Evolutionary conservation across 2,329 filamentous ascomycete genomes (phyloP).

Genomic region (Trichoderma breve): DNA sequence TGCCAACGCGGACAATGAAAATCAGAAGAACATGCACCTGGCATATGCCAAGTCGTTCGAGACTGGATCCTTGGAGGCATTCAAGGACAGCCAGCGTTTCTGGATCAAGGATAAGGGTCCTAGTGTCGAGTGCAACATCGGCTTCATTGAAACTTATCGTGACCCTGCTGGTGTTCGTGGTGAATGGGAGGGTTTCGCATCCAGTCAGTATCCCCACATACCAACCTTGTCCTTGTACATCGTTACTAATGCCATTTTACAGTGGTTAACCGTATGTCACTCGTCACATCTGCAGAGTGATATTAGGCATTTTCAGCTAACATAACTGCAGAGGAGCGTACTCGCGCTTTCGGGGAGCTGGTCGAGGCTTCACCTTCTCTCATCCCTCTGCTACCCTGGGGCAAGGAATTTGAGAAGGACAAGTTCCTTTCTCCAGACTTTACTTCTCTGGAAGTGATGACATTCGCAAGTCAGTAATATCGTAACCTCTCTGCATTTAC

Average conservation of each 20-base stretch:
- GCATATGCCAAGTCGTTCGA: slow-evolving; percentile 75
- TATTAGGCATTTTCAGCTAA: not conserved
- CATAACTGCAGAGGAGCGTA: slow-evolving; percentile 64
- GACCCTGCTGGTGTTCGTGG: slow-evolving; percentile 78
- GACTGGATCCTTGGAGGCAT: slow-evolving; percentile 70
- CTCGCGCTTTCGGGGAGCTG: slow-evolving; percentile 79
- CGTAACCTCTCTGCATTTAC: not conserved
- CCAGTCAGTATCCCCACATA: slow-evolving; percentile 39
- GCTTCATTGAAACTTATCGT: slow-evolving; percentile 82
- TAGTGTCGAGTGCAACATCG: slow-evolving; percentile 75
- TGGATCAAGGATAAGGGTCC: slow-evolving; percentile 85
- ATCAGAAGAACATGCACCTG: slow-evolving; percentile 68
- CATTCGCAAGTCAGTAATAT: slow-evolving; percentile 52
- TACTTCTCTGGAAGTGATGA: slow-evolving; percentile 87
- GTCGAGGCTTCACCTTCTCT: slow-evolving; percentile 77
- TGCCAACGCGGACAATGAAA: slow-evolving; percentile 69
- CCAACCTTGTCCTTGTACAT: not conserved
- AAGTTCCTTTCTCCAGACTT: slow-evolving; percentile 95
- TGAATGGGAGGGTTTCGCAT: slow-evolving; percentile 84
- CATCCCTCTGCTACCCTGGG: slow-evolving; percentile 89
- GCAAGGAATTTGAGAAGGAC: slow-evolving; percentile 88
- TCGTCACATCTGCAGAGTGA: not conserved
- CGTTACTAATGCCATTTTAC: slow-evolving; percentile 23
- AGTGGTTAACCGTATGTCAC: slow-evolving; percentile 64
- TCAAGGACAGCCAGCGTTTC: slow-evolving; percentile 75